These are phyloP conservation scores for Knoxdaviesia proteae DNA, from an alignment of 2,329 filamentous ascomycete species.

Conservation along the genomic window DNA sequence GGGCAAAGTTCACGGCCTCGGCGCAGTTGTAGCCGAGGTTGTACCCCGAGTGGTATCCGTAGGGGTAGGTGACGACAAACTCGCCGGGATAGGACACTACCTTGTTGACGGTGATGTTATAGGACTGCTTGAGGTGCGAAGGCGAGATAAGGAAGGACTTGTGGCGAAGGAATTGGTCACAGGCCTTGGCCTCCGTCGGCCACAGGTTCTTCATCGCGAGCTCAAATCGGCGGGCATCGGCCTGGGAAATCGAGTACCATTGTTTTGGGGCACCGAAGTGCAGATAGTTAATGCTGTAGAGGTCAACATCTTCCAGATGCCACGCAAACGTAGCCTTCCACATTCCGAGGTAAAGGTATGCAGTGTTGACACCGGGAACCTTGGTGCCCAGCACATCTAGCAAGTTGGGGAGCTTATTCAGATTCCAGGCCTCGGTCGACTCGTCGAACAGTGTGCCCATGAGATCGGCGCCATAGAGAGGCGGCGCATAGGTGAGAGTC, in stretches of 20 bases:
- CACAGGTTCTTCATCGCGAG: slow-evolving; percentile 88
- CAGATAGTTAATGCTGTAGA: slow-evolving; percentile 99
- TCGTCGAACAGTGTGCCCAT: slow-evolving; percentile 89
- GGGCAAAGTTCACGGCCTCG: slow-evolving; percentile 94
- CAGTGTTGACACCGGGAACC: slow-evolving; percentile 92
- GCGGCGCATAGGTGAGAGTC: slow-evolving; percentile 82
- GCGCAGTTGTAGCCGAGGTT: slow-evolving; percentile 98
- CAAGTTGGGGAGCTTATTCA: slow-evolving; percentile 83
- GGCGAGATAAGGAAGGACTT: slow-evolving; percentile 96
- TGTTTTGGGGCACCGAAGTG: slow-evolving; percentile 98
- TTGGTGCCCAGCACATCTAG: slow-evolving; percentile 88
- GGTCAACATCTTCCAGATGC: slow-evolving; percentile 95
- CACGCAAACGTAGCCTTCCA: slow-evolving; percentile 99
- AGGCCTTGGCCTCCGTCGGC: slow-evolving; percentile 87
- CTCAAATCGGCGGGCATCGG: slow-evolving; percentile 82
- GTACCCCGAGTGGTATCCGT: slow-evolving; percentile 95
- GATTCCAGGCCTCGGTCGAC: slow-evolving; percentile 67
- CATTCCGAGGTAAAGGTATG: slow-evolving; percentile 95
- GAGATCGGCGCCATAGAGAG: slow-evolving; percentile 91
- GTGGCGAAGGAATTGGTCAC: slow-evolving; percentile 87
- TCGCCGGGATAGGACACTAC: slow-evolving; percentile 90
- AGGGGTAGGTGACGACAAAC: slow-evolving; percentile 96
- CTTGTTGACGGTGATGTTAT: slow-evolving; percentile 90
- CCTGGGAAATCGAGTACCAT: slow-evolving; percentile 98
- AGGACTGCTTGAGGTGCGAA: slow-evolving; percentile 65